Evolutionary conservation across 768 basidiomycete species (phyloP).

Genomic region (Scleroderma bovista): DNA sequence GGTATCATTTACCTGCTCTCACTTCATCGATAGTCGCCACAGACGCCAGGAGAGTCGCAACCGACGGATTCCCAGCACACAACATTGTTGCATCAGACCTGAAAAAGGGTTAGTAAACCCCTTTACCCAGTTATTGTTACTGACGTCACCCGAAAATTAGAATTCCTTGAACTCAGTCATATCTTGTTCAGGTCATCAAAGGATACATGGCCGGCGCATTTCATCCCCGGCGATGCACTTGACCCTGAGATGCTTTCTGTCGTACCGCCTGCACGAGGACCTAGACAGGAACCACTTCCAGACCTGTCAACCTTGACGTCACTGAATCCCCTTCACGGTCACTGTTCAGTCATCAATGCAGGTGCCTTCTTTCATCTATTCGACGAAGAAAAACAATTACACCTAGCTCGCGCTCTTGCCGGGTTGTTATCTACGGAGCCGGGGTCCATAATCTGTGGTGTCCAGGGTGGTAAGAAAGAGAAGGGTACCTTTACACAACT

Average conservation of each 20-base stretch:
- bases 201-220: conserved; percentile 45
- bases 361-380: conserved; percentile 48
- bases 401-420: conserved; percentile 38
- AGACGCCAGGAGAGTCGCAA: conserved; percentile 30
- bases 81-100: conserved; percentile 32
- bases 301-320: conserved; percentile 30
- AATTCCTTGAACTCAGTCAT: conserved; percentile 55
- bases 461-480: conserved; percentile 25
- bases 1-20: not conserved
- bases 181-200: conserved; percentile 50
- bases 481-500: not conserved
- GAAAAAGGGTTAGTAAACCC: conserved; percentile 20
- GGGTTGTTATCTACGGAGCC: conserved; percentile 37
- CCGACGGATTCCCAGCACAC: conserved; percentile 33
- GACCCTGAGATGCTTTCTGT: conserved; percentile 36
- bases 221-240: conserved; percentile 50
- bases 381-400: conserved; percentile 32
- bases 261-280: conserved; percentile 20
- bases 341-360: conserved; percentile 43
- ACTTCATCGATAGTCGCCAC: conserved; percentile 26
- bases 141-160: conserved; percentile 30
- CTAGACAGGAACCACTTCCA: conserved; percentile 15
- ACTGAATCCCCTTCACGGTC: conserved; percentile 39
- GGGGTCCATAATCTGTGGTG: conserved; percentile 44
- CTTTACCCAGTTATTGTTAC: not conserved